phyloP scores from a whole-genome alignment of 495 filamentous ascomycete species.

The Daldinia vernicosa region DNA sequence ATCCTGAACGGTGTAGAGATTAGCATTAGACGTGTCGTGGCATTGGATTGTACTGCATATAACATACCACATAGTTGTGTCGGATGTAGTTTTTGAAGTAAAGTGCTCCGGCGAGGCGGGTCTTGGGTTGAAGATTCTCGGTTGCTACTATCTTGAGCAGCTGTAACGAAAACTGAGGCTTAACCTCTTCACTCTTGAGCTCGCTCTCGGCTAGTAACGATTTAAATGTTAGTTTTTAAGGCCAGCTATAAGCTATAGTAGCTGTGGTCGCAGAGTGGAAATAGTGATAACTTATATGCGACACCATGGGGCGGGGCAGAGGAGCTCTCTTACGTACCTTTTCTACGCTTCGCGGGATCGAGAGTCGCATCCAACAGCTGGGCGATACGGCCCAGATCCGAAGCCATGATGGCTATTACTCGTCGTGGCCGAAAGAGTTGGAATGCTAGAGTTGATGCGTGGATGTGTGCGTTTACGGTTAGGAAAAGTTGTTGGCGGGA shows the following conservation, averaged over 20 bases:
- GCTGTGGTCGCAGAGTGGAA: conserved; percentile 6
- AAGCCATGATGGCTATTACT: conserved; percentile 69
- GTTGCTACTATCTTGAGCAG: conserved; percentile 88
- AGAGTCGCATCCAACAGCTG: conserved; percentile 86
- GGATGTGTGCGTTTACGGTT: background rate
- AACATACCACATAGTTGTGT: conserved; percentile 80
- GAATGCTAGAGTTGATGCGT: background rate
- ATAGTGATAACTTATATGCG: conserved; percentile 5
- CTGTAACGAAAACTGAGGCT: conserved; percentile 84
- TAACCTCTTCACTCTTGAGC: conserved; percentile 76
- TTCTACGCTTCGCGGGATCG: conserved; percentile 83
- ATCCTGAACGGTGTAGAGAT: conserved; percentile 60
- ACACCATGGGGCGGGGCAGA: conserved; percentile 10
- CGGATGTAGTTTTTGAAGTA: conserved; percentile 99
- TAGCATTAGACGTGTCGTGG: background rate
- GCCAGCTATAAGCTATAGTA: background rate
- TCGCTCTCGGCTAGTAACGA: conserved; percentile 73
- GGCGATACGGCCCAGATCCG: conserved; percentile 74
- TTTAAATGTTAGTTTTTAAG: conserved; percentile 13
- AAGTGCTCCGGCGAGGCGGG: conserved; percentile 87
- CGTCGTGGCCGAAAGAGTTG: conserved; percentile 8
- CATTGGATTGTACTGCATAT: background rate
- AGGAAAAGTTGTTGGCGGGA: conserved; percentile 5
- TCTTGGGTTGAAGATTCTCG: conserved; percentile 71
- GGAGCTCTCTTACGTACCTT: conserved; percentile 67